Percentiles rank a stretch among this genome's conserved stretches.
phyloP scores from a whole-genome alignment of 1,139 yeast genomes.

The Lodderomyces metapsilosis region DNA sequence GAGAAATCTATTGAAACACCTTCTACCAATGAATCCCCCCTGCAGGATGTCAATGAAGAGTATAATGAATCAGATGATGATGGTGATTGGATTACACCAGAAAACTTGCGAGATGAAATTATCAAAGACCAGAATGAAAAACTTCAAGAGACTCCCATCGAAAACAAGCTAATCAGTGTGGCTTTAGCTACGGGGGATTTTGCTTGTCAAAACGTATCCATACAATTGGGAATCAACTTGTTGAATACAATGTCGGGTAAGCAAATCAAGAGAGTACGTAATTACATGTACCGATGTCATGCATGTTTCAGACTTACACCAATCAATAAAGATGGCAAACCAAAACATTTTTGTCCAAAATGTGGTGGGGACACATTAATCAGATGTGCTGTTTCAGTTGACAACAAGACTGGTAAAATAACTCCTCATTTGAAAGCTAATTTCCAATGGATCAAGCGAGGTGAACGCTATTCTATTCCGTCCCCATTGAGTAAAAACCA shows the following conservation, averaged over 20 bases:
- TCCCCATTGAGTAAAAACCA: constrained; percentile 71
- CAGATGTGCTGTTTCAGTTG: constrained; percentile 88
- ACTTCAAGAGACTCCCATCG: constrained; percentile 28
- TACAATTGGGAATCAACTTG: constrained; percentile 84
- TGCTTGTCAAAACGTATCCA: constrained; percentile 92
- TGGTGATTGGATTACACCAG: constrained; percentile 96
- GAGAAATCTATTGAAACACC: constrained; percentile 3
- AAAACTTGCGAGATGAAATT: constrained; percentile 68
- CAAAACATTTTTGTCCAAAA: constrained; percentile 89
- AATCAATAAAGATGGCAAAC: constrained; percentile 69
- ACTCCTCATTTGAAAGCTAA: constrained; percentile 90
- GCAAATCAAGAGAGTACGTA: constrained; percentile 80
- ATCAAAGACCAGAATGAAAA: constrained; percentile 59
- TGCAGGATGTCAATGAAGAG: constrained; percentile 33
- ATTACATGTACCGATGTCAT: constrained; percentile 94
- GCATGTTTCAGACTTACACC: constrained; percentile 89
- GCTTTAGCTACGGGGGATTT: constrained; percentile 95
- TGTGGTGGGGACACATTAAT: constrained; percentile 93
- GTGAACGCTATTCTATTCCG: constrained; percentile 72
- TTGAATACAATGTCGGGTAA: constrained; percentile 85
- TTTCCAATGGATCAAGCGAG: constrained; percentile 92
- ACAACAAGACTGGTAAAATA: constrained; percentile 73
- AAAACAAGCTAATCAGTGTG: constrained; percentile 48
- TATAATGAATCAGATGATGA: constrained; percentile 67
- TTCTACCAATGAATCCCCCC: constrained; percentile 9